These are phyloP conservation scores for Populus hybrid DNA, from an alignment of 441 rosid genomes.

Conservation along the genomic window DNA sequence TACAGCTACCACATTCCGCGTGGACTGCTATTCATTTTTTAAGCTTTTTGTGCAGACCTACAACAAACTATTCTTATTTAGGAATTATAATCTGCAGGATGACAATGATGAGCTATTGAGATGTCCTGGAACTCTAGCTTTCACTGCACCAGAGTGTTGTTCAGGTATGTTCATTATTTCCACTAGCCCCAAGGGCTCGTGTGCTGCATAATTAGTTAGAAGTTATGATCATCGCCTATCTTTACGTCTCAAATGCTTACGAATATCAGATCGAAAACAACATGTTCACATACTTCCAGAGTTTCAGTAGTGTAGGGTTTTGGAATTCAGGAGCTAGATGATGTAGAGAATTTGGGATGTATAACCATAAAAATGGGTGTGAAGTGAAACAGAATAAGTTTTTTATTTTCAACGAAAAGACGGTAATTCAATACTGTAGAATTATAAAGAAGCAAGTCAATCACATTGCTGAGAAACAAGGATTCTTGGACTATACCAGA, in stretches of 20 bases:
- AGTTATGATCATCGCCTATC: neutral
- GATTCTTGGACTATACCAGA: neutral
- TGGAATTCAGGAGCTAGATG: neutral
- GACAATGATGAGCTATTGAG: neutral
- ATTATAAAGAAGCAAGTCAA: neutral
- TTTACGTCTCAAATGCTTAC: neutral
- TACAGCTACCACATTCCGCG: neutral
- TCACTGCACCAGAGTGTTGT: neutral
- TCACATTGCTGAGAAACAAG: neutral
- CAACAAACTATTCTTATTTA: too few relatives aligned
- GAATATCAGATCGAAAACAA: neutral
- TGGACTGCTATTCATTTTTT: neutral
- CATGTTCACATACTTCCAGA: neutral
- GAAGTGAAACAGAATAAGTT: neutral
- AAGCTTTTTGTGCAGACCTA: neutral
- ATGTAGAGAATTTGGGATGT: neutral
- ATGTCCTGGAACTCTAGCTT: neutral
- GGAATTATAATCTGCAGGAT: neutral
- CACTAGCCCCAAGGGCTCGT: neutral
- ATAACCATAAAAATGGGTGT: neutral
- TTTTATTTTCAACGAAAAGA: neutral
- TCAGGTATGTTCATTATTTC: neutral
- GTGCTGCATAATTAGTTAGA: neutral
- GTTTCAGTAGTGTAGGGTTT: neutral
- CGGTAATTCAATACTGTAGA: neutral